Evolutionary conservation across 345 rosid genomes (phyloP), one percentile per base, ranked within the genome.

Genomic region (Eucalyptus pumila): DNA sequence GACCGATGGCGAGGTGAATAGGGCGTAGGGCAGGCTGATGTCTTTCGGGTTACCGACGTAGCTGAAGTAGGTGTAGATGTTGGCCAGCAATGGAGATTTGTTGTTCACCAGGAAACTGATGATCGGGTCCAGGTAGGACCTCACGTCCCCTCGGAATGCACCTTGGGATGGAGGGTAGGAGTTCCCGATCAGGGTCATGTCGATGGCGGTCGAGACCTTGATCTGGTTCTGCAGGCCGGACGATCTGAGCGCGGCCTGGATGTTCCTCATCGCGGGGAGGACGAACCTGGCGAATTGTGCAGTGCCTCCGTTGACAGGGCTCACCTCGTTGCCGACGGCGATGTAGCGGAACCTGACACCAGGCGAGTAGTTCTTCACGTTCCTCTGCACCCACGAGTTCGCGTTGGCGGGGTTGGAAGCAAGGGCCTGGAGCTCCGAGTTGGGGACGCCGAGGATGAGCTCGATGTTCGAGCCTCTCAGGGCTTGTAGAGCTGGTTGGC

Each of bases 291-390:
- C 92, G 6, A 83, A 80, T 14, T 60, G 56, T 7, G 92, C 86
- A 4, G 91, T 81, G 81, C 86, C 89, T 3, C 85, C 85, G 9
- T 76, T 76, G 85, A 40, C 85, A 3, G 85, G 85, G 45, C 90
- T 89, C 32, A 94, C 91, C 89, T 94, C 94, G 24, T 94, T 94
- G 32, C 94, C 95, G 6, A 94, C 94, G 8, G 93, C 93, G 86
- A 93, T 92, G 91, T 92, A 93, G 27, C 92, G 81, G 90, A 93
- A 87, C 65, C 56, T 88, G 86, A 93, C 94, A 8, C 85, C 52
- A 0, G 95, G 92, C 80, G 90, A 91, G 91, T 72, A 91, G 52
- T 65, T 89, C 49, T 80, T 48, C 23, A 92, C 90, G 49, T 93
- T 92, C 87, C 47, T 88, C 37, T 87, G 92, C n/a, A 94, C 94